phyloP scores from a whole-genome alignment of 2,329 filamentous ascomycete species.

The Cercospora zeina region DNA sequence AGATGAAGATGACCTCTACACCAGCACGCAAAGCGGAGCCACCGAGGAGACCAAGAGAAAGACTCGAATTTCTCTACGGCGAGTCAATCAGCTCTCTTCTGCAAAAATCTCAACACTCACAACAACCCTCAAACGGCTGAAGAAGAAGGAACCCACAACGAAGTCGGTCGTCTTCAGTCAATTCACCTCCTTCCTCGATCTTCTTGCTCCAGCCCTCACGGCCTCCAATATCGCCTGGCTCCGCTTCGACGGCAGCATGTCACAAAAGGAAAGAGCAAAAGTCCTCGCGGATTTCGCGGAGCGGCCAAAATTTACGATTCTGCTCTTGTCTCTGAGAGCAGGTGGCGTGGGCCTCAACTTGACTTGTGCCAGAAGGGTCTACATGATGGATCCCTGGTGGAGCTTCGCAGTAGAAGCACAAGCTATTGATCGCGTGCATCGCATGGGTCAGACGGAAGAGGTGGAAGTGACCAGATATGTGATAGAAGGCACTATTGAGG shows the following conservation, averaged over 20 bases:
- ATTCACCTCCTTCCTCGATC: slow-evolving; percentile 91
- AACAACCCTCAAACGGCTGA: slow-evolving; percentile 68
- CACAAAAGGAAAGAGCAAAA: slow-evolving; percentile 77
- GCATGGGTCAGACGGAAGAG: slow-evolving; percentile 88
- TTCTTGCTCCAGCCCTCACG: slow-evolving; percentile 79
- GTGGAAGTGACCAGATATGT: slow-evolving; percentile 88
- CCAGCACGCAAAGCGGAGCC: slow-evolving; percentile 39
- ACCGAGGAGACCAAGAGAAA: slow-evolving; percentile 10
- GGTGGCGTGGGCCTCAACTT: slow-evolving; percentile 93
- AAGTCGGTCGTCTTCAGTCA: slow-evolving; percentile 93
- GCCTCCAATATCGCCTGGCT: slow-evolving; percentile 73
- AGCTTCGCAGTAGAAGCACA: slow-evolving; percentile 95
- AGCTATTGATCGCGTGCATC: slow-evolving; percentile 94
- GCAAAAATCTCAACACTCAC: slow-evolving; percentile 85
- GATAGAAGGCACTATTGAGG: slow-evolving; percentile 86
- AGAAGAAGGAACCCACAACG: slow-evolving; percentile 63
- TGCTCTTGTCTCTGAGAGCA: slow-evolving; percentile 81
- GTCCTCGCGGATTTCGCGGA: slow-evolving; percentile 71
- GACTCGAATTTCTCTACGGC: slow-evolving; percentile 58
- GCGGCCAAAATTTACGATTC: slow-evolving; percentile 62
- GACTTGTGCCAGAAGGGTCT: slow-evolving; percentile 84
- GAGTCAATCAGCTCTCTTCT: slow-evolving; percentile 69
- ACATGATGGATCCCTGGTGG: slow-evolving; percentile 99
- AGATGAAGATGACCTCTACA: slow-evolving; percentile 42
- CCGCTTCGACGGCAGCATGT: slow-evolving; percentile 89